phyloP scores from a whole-genome alignment of 164 flowering plant genomes.

The Vitis cinerea region DNA sequence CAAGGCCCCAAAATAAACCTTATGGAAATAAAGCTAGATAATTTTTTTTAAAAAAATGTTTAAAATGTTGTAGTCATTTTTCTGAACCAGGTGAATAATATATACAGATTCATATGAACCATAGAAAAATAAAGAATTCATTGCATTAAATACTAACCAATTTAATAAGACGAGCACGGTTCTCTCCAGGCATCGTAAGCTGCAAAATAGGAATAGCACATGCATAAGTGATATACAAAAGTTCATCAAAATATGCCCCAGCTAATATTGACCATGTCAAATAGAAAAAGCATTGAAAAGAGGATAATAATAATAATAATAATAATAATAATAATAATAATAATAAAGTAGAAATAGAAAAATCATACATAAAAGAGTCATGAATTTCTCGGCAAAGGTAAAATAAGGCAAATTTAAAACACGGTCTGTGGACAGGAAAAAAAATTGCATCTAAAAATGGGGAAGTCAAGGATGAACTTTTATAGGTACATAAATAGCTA shows the following conservation, averaged over 20 bases:
- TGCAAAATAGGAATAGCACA: constrained; percentile 35
- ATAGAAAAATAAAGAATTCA: background rate
- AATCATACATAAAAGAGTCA: no score
- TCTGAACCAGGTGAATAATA: background rate
- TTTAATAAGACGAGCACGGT: constrained; percentile 73
- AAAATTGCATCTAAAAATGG: no score
- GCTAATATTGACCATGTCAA: background rate
- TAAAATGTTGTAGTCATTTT: no score
- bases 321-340: background rate
- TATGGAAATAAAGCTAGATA: background rate
- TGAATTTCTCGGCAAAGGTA: no score
- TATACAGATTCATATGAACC: background rate
- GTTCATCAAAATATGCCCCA: background rate
- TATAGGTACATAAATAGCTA: no score
- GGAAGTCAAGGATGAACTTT: no score
- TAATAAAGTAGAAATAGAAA: background rate
- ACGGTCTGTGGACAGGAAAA: no score
- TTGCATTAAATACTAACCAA: constrained; percentile 43
- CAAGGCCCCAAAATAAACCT: background rate
- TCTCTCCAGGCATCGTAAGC: constrained; percentile 75
- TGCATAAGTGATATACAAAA: background rate
- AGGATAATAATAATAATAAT: background rate
- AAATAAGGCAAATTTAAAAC: no score
- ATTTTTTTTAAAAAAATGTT: no score
- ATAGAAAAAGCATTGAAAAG: background rate